Base-by-base conservation (phyloP, 1,284 basidiomycete genomes). In the Sanguinoderma infundibulare region DNA sequence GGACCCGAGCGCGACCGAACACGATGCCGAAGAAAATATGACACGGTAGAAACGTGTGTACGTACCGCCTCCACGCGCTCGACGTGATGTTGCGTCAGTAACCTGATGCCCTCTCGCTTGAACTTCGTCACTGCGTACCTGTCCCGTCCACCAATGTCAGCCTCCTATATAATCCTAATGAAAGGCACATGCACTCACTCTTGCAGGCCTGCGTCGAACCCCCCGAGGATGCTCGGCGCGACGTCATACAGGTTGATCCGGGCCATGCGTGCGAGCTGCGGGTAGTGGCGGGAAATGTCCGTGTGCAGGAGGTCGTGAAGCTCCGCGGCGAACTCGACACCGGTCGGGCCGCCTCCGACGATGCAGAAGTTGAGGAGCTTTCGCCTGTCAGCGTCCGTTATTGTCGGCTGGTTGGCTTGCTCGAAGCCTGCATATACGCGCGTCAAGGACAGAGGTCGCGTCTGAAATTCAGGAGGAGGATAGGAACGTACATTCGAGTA, bases 271-370 rank as follows among this genome's bases (percentile, higher is more conserved):
- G 86, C 83, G 59, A 94, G 80, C 3, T 78, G 70, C 3, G 90
- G 90, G 69, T 87, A 92, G 67, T 89, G 80, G 42, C 78, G 76
- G n/a, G 80, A 72, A 5, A 96, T 83, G 65, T 98, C 95, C 30
- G 87, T 83, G 60, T 87, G 86, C 58, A 96, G 80, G 44, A 97
- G 81, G 73, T 98, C 95, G 63, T 93, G 87, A 59, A 98, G 75
- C 74, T 97, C 95, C 8, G 94, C 93, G 0, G 91, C 85, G 68
- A 95, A 94, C 74, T 95, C 94, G 57, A 94, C 88, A 2, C 93
- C 93, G 7, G 89, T 90, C 1, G 88, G 89, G 14, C 89, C 89
- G 39, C 87, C 89, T n/a, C 86, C 86, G 53, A 95, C 92, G 59
- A 95, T 86, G 63, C 88, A 89, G 72, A 95, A 94, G 66, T 90